These are phyloP conservation scores for Dryas integrifolia DNA, from an alignment of 331 rosid genomes.

Conservation along the genomic window DNA sequence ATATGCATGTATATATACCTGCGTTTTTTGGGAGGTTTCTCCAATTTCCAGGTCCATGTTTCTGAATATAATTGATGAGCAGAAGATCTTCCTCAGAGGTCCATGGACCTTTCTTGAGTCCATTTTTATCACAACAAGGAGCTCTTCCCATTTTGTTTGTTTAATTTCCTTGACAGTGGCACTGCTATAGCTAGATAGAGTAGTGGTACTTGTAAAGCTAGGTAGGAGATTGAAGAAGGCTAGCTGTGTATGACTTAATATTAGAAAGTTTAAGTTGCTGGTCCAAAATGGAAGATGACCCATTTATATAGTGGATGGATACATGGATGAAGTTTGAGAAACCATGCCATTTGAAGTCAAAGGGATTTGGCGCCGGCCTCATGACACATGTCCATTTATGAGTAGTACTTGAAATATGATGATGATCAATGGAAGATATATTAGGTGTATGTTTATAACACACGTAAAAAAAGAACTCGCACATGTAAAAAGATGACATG, in stretches of 20 bases:
- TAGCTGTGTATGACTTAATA: background rate
- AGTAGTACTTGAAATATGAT: background rate
- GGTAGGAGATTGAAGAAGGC: background rate
- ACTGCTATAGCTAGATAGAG: too few species aligned
- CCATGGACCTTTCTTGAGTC: slow-evolving; percentile 96
- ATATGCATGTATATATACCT: slow-evolving; percentile 31
- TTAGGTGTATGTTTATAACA: background rate
- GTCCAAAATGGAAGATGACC: slow-evolving; percentile 11
- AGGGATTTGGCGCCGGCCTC: slow-evolving; percentile 86
- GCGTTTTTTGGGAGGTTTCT: slow-evolving; percentile 79
- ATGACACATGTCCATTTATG: slow-evolving; percentile 33
- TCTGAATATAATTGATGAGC: slow-evolving; percentile 53
- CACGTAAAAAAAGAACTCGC: background rate
- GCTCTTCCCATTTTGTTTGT: slow-evolving; percentile 71
- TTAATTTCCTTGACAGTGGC: too few species aligned
- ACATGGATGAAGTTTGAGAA: slow-evolving; percentile 19
- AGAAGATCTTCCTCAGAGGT: slow-evolving; percentile 78
- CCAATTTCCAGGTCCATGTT: slow-evolving; percentile 87
- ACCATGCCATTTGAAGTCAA: slow-evolving; percentile 51
- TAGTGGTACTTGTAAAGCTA: background rate
- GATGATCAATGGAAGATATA: background rate
- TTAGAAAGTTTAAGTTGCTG: slow-evolving; percentile 8
- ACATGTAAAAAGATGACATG: too few species aligned
- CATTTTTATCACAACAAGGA: slow-evolving; percentile 85
- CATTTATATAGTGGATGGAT: slow-evolving; percentile 27